Evolutionary conservation across 257 asterid species (phyloP), one percentile per base, ranked within the genome.

Genomic region (Solanum medicagineum): DNA sequence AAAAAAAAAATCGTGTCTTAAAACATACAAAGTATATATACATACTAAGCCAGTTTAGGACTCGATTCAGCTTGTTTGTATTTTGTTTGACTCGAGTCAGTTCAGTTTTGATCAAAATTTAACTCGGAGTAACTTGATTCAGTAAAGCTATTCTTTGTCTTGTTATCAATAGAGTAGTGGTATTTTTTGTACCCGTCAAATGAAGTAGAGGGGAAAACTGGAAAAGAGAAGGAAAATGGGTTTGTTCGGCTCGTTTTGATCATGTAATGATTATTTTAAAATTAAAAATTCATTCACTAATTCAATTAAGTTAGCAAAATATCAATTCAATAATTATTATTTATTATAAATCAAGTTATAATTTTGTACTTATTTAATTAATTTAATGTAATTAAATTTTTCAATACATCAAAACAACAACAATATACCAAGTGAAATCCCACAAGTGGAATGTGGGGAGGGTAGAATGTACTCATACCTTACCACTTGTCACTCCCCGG

Each of bases 141-240:
- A 15, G 15, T 10, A 60, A 60, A n/a, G 32, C 22, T n/a, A 0
- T 2, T 4, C 9, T 57, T 57, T 19, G 19, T 57, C 60, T 55
- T 55, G 10, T 55, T 55, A 17, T 55, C 16, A 11, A 55, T 55
- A 17, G 13, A 19, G 24, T 57, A 19, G 63, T 57, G 6, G n/a
- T 56, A 56, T 56, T 17, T 10, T 56, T 0, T 0, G 22, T 15
- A 0, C 0, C 2, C 8, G 10, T 57, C 24, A 57, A 57, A 3
- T 8, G 19, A 19, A 8, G 20, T 3, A 19, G 12, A 56, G 24
- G 12, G 26, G 13, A 19, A 12, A 57, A 57, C 3, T 19, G 63
- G 24, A 57, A 20, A 12, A 19, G 22, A 57, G 24, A 0, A 8
- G 63, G 20, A 57, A 57, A 57, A 57, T 2, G 26, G 70, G 70